Evolutionary conservation across 371 early-diverging fungal species (phyloP), one percentile per base, ranked within the genome.

Genomic region (Smittium culicis): DNA sequence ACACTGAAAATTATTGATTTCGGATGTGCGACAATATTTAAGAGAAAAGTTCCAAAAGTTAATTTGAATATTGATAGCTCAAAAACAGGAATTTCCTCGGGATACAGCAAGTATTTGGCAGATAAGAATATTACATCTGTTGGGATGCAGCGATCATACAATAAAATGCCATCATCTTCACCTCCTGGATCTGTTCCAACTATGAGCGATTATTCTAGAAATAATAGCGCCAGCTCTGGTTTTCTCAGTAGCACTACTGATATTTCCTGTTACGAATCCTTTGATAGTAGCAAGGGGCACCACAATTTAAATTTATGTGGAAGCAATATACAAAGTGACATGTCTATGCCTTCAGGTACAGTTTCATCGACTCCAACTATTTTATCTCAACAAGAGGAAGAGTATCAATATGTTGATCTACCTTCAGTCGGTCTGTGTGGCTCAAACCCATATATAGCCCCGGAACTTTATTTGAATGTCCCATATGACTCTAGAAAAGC

Each of bases 1-100:
- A 86, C 85, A 27, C 76, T 99, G 58, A 98, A 99, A 80, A 97
- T 98, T 71, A 92, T 94, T 45, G 98, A 99, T 78, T 99, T 97
- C 85, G 96, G 98, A 20, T 93, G 94, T 55, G 88, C 96, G 0
- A 89, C 90, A 60, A 93, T 96, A 0, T 94, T 94, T 80, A 79
- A 88, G 59, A 85, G 84, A 20, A 66, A 62, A 57, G 56, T 61
- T 2, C 63, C 67, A 2, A 35, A 66, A 35, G 2, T 54, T 33
- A 32, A 24, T 35, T 20, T 54, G 28, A 8, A 45, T 5, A 20
- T n/a, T 35, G 63, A 28, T 8, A 33, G 30, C 30, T 20, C 55
- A 20, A 25, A 5, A 16, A 27, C 28, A 27, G 54, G 64, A 33
- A 28, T 3, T 34, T n/a, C n/a, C 3, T 16, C 5, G 27, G 17